Conservation (phyloP, 2,329 filamentous ascomycete species). For the Fusarium duplospermum region DNA sequence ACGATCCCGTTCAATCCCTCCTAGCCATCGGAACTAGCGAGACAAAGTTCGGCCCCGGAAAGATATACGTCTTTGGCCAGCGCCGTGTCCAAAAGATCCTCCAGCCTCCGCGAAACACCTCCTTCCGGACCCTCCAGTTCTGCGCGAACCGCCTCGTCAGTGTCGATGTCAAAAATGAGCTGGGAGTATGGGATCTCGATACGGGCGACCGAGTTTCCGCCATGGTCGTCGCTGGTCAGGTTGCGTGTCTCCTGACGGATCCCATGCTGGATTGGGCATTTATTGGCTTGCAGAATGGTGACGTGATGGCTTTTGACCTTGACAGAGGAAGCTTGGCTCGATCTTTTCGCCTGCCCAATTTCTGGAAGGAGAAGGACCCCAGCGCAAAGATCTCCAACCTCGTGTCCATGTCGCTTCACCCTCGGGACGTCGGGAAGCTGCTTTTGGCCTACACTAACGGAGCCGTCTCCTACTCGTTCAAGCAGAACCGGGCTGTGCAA, state of each 20-base stretch:
- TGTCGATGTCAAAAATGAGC: constrained; percentile 86
- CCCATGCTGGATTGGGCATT: constrained; percentile 95
- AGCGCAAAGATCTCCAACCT: constrained; percentile 70
- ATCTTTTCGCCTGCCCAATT: constrained; percentile 85
- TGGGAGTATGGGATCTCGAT: constrained; percentile 85
- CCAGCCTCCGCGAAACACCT: constrained; percentile 75
- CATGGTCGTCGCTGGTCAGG: constrained; percentile 81
- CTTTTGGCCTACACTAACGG: constrained; percentile 92
- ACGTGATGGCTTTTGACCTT: constrained; percentile 92
- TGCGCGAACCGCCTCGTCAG: constrained; percentile 87
- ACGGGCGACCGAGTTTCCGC: constrained; percentile 73
- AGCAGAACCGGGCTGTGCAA: constrained; percentile 82
- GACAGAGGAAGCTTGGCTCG: constrained; percentile 78
- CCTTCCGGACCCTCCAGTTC: constrained; percentile 84
- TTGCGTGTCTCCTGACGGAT: constrained; percentile 81
- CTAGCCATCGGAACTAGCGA: constrained; percentile 92
- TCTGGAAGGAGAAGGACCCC: constrained; percentile 82
- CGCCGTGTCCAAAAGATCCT: constrained; percentile 82
- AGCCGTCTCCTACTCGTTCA: constrained; percentile 92
- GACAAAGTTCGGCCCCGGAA: constrained; percentile 84
- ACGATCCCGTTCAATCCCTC: constrained; percentile 93
- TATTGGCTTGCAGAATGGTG: constrained; percentile 83
- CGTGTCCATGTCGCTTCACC: constrained; percentile 85
- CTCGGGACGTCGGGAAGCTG: constrained; percentile 90
- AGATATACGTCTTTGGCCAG: constrained; percentile 90